Conservation (phyloP, 164 flowering plant genomes). For the Taxillus chinensis region DNA sequence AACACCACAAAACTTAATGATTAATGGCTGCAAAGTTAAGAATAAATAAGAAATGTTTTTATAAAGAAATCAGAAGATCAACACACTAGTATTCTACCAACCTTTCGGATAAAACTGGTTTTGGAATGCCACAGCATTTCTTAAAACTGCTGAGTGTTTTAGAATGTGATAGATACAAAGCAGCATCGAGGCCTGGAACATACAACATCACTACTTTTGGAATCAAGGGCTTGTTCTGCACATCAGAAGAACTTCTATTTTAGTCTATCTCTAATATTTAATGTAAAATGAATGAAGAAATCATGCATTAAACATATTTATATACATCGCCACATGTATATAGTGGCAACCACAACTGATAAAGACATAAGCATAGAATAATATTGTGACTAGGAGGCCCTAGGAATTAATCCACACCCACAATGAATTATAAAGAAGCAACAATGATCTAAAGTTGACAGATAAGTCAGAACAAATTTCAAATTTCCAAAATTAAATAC, state of each 20-base stretch:
- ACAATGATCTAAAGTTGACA: too few species aligned
- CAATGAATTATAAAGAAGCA: too few species aligned
- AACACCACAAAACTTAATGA: constrained; percentile 12
- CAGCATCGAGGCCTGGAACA: constrained; percentile 96
- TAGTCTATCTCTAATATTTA: background rate
- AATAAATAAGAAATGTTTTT: background rate
- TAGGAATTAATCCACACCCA: too few species aligned
- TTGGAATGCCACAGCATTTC: constrained; percentile 70
- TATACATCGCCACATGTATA: background rate
- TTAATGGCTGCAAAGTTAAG: constrained; percentile 3
- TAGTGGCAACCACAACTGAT: background rate
- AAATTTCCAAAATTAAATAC: too few species aligned
- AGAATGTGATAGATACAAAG: constrained; percentile 70
- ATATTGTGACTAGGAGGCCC: too few species aligned
- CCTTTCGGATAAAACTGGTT: constrained; percentile 83
- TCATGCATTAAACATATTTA: background rate
- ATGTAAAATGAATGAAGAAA: background rate
- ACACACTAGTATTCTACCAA: constrained; percentile 25
- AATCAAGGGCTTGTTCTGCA: constrained; percentile 98
- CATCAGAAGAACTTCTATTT: constrained; percentile 5
- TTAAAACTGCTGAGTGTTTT: constrained; percentile 47
- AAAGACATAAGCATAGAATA: too few species aligned
- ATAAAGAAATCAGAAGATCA: background rate
- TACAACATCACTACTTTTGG: constrained; percentile 89
- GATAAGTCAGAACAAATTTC: too few species aligned